Evolutionary conservation across 768 basidiomycete genomes (phyloP).

Genomic region (Strobilomyces dryophilus): DNA sequence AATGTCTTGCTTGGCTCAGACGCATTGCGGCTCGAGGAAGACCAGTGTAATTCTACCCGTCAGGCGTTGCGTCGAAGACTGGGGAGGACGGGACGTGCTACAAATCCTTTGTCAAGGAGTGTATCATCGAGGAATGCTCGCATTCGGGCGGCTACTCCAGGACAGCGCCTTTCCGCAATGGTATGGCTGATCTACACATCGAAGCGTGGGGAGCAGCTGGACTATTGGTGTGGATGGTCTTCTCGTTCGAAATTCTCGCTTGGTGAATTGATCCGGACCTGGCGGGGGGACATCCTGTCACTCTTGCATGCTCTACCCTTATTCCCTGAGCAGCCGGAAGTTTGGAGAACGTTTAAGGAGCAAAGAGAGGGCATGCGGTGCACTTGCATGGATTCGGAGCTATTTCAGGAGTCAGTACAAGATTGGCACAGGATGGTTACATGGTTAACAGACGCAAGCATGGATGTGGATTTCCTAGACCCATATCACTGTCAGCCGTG

Average conservation of each 20-base stretch:
- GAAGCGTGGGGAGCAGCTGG: background rate
- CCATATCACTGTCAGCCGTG: background rate
- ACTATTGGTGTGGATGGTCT: constrained; percentile 1
- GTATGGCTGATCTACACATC: background rate
- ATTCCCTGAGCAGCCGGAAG: background rate
- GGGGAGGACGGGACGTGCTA: background rate
- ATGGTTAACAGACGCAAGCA: background rate
- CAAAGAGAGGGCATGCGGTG: background rate
- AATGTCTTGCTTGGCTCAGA: background rate
- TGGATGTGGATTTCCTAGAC: background rate
- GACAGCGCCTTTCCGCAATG: background rate
- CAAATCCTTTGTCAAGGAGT: background rate
- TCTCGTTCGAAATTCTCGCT: background rate
- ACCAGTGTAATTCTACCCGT: background rate
- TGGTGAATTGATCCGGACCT: background rate
- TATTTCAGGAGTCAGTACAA: background rate
- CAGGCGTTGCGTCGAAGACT: background rate
- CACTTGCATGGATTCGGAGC: background rate
- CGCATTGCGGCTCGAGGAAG: background rate
- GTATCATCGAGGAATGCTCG: background rate
- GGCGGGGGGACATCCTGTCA: background rate
- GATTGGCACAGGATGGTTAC: background rate
- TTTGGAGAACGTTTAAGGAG: background rate
- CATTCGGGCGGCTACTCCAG: background rate
- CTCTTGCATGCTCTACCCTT: background rate